Conservation (phyloP, 331 rosid species). For the Acacia pycnantha region DNA sequence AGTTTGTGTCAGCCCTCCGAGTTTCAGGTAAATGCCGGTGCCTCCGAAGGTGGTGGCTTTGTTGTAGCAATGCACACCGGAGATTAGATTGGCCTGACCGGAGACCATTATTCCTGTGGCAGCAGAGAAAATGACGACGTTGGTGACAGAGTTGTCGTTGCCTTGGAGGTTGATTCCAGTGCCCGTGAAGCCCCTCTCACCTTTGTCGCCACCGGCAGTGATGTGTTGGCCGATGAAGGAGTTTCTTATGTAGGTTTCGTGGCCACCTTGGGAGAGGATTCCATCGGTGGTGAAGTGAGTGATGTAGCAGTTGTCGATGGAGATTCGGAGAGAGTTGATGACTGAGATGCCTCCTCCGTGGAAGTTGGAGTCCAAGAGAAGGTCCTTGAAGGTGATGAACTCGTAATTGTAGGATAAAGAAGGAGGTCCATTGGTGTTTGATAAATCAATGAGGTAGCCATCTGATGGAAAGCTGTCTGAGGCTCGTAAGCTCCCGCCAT, state of each 20-base stretch:
- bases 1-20: constrained; percentile 75
- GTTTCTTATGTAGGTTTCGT: constrained; percentile 73
- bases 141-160: constrained; percentile 76
- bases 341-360: constrained; percentile 81
- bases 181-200: constrained; percentile 65
- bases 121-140: constrained; percentile 86
- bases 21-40: constrained; percentile 63
- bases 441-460: constrained; percentile 62
- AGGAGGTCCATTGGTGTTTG: constrained; percentile 35
- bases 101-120: constrained; percentile 55
- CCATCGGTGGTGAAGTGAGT: constrained; percentile 81
- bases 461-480: constrained; percentile 60
- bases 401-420: constrained; percentile 70
- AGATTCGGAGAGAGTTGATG: constrained; percentile 64
- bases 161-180: constrained; percentile 72
- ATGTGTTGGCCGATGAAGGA: constrained; percentile 84
- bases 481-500: constrained; percentile 81
- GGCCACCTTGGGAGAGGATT: constrained; percentile 61
- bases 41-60: constrained; percentile 89
- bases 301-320: constrained; percentile 79
- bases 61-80: constrained; percentile 85
- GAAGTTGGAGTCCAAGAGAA: constrained; percentile 67
- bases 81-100: constrained; percentile 69
- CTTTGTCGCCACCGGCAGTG: constrained; percentile 68
- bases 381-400: constrained; percentile 66